phyloP scores from a whole-genome alignment of 768 basidiomycete species.

The Panellus pusillus region DNA sequence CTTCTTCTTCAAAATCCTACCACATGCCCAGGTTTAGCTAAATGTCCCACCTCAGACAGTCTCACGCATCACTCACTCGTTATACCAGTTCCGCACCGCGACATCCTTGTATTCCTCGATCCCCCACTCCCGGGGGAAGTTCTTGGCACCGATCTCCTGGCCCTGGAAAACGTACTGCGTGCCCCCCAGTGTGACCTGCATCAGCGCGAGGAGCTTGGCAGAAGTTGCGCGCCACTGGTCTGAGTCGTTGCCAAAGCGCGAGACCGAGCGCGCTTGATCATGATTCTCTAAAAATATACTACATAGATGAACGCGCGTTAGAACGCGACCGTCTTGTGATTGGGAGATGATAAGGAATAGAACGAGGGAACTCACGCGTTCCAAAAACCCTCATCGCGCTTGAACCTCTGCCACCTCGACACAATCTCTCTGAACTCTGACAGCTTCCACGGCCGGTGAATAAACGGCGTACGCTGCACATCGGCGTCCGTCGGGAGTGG shows the following conservation, averaged over 20 bases:
- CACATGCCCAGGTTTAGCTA: too few relatives aligned
- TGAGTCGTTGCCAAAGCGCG: constrained; percentile 65
- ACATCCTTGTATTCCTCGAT: constrained; percentile 76
- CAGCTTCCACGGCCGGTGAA: constrained; percentile 50
- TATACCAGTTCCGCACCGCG: constrained; percentile 60
- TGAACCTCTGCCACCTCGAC: constrained; percentile 56
- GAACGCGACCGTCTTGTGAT: background rate
- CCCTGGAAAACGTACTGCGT: constrained; percentile 77
- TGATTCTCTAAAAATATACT: constrained; percentile 74
- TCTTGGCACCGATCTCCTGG: constrained; percentile 68
- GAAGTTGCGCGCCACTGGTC: constrained; percentile 55
- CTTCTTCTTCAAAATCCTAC: constrained; percentile 42
- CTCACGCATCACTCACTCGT: constrained; percentile 36
- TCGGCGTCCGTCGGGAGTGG: constrained; percentile 23
- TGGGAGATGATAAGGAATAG: constrained; percentile 3
- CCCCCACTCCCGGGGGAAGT: constrained; percentile 62
- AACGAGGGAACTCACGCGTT: constrained; percentile 48
- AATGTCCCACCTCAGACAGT: too few relatives aligned
- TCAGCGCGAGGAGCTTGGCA: constrained; percentile 63
- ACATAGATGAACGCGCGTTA: background rate
- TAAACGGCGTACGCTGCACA: constrained; percentile 37
- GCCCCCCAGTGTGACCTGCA: constrained; percentile 62
- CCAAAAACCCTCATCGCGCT: constrained; percentile 64
- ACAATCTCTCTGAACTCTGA: constrained; percentile 49
- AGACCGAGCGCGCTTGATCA: constrained; percentile 63